Evolutionary conservation across 2,329 filamentous ascomycete genomes (phyloP).

Genomic region (Pestalotiopsis sp.): DNA sequence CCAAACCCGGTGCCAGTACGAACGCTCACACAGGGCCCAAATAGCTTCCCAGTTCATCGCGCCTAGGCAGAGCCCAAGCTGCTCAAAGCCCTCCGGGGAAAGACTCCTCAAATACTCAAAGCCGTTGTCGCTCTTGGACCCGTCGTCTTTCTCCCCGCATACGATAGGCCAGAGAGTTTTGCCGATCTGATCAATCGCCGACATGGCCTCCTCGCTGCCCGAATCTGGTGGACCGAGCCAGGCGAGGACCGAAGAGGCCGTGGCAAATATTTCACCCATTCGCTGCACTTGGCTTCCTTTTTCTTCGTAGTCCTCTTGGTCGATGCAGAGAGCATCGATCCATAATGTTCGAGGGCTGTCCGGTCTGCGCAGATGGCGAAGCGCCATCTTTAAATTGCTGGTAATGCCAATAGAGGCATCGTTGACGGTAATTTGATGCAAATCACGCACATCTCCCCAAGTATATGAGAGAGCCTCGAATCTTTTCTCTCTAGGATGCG

Average conservation of each 20-base stretch:
- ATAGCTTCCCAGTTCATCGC: neutral
- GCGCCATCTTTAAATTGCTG: neutral
- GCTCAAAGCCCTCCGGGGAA: neutral
- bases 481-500: neutral
- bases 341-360: neutral
- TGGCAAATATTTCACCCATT: neutral
- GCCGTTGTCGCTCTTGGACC: neutral
- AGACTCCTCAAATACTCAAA: neutral
- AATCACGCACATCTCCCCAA: neutral
- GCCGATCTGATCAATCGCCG: neutral
- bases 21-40: neutral
- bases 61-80: neutral
- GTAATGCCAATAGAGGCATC: neutral
- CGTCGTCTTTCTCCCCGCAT: neutral
- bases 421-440: neutral
- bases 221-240: neutral
- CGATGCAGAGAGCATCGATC: neutral
- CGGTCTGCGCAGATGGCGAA: neutral
- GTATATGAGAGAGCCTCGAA: neutral
- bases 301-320: neutral
- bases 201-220: neutral
- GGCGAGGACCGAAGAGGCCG: neutral
- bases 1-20: neutral
- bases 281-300: neutral
- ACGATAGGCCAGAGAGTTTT: neutral